A percentile compares a stretch with the other conserved stretches of the same genome.
phyloP scores from a whole-genome alignment of 306 rosid species.

The Rubus parviflorus region DNA sequence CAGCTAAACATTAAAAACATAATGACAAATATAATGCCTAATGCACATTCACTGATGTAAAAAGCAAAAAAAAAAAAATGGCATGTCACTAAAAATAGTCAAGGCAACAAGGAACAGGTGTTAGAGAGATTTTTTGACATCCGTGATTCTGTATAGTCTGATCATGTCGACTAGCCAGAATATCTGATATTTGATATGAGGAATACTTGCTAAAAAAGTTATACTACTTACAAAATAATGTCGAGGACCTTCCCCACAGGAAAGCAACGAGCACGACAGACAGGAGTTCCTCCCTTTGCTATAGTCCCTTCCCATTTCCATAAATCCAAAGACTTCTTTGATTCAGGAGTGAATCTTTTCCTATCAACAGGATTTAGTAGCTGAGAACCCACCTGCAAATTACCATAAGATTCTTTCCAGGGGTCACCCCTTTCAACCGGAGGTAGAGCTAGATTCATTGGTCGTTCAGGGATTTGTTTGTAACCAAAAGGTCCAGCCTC shows the following conservation, averaged over 20 bases:
- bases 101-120: neutral
- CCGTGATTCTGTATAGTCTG: neutral
- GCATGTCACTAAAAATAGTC: neutral
- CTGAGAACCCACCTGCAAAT: constrained; percentile 49
- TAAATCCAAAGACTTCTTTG: constrained; percentile 50
- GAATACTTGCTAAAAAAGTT: neutral
- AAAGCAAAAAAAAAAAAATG: neutral
- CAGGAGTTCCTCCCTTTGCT: constrained; percentile 97
- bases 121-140: constrained; percentile 2
- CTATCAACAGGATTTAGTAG: constrained; percentile 47
- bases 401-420: constrained; percentile 66
- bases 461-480: constrained; percentile 56
- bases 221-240: constrained; percentile 67
- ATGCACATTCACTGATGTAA: neutral
- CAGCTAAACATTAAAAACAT: neutral
- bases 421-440: constrained; percentile 54
- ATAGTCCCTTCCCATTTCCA: constrained; percentile 99
- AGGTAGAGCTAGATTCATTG: constrained; percentile 43
- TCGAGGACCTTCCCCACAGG: constrained; percentile 92
- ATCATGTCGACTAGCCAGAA: neutral
- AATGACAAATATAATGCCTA: constrained; percentile 4
- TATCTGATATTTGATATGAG: neutral
- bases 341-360: constrained; percentile 69
- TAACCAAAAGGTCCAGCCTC: constrained; percentile 49
- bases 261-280: constrained; percentile 96